phyloP scores from a whole-genome alignment of 108 stramenopile genomes.

The Stephanodiscus minutulus region DNA sequence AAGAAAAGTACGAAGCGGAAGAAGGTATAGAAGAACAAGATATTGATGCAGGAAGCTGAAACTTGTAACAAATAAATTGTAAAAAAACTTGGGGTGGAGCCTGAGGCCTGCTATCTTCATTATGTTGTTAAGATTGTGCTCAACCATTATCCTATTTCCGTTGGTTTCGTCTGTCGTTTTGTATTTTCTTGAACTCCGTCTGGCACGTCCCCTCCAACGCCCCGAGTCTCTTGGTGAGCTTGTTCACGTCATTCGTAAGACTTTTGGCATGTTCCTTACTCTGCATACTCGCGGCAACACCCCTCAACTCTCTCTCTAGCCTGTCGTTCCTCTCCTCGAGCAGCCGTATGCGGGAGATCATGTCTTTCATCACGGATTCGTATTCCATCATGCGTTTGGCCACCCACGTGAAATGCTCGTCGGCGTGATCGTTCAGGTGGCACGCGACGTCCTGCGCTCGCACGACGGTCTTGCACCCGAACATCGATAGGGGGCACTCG shows the following conservation, averaged over 20 bases:
- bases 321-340: constrained; percentile 49
- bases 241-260: constrained; percentile 46
- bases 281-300: constrained; percentile 12
- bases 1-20: not conserved
- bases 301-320: constrained; percentile 27
- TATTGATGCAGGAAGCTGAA: not conserved
- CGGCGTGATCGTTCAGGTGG: constrained; percentile 52
- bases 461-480: constrained; percentile 56
- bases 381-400: constrained; percentile 55
- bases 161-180: constrained; percentile 17
- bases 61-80: not conserved
- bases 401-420: constrained; percentile 53
- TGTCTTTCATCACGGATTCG: constrained; percentile 48
- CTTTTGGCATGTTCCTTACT: constrained; percentile 37
- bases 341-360: constrained; percentile 30
- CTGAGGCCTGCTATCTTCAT: too few species aligned
- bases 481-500: constrained; percentile 51
- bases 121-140: too few species aligned
- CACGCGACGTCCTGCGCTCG: constrained; percentile 48
- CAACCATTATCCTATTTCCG: constrained; percentile 2
- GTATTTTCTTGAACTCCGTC: constrained; percentile 49
- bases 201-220: constrained; percentile 47
- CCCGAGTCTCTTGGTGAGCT: constrained; percentile 40
- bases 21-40: constrained; percentile 2
- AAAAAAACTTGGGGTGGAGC: not conserved